Evolutionary conservation across 208 protist genomes (phyloP).

Genomic region (Wallacemonas sp.): DNA sequence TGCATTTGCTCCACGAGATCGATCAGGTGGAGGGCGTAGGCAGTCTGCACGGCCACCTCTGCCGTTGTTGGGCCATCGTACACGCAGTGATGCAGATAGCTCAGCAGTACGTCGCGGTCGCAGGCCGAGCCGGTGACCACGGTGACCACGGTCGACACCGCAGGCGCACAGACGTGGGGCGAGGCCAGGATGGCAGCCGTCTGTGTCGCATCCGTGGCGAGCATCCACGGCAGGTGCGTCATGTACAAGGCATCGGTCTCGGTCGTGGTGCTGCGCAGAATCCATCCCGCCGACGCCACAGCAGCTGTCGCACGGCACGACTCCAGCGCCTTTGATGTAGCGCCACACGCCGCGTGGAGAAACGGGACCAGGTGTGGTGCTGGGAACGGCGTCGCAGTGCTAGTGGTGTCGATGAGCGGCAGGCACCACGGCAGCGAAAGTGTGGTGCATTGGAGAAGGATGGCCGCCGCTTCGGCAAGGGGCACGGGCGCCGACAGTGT

Average conservation of each 20-base stretch:
- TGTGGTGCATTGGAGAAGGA: slow-evolving; percentile 14
- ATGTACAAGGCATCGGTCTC: slow-evolving; percentile 18
- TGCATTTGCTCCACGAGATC: slow-evolving; percentile 26
- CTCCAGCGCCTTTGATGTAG: slow-evolving; percentile 26
- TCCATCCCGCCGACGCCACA: slow-evolving; percentile 23
- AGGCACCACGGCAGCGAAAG: slow-evolving; percentile 22
- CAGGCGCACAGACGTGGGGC: slow-evolving; percentile 7
- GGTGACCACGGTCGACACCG: neutral
- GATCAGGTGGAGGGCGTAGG: slow-evolving; percentile 28
- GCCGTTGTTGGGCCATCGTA: neutral
- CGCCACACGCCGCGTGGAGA: slow-evolving; percentile 20
- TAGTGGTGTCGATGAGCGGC: neutral
- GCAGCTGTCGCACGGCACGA: slow-evolving; percentile 26
- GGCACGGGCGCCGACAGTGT: slow-evolving; percentile 12
- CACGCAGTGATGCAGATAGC: slow-evolving; percentile 12
- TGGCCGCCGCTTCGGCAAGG: slow-evolving; percentile 10
- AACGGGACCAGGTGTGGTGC: slow-evolving; percentile 15
- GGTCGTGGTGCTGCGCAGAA: slow-evolving; percentile 15
- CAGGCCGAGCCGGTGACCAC: neutral
- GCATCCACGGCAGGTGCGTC: slow-evolving; percentile 52
- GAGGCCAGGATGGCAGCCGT: slow-evolving; percentile 10
- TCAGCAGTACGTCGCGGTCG: neutral
- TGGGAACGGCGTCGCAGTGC: too few relatives aligned
- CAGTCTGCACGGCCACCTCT: slow-evolving; percentile 10
- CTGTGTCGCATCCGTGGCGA: slow-evolving; percentile 16